These are phyloP conservation scores for Dendrocalamus latiflorus DNA, from an alignment of 202 grass and related monocot species.

Conservation along the genomic window DNA sequence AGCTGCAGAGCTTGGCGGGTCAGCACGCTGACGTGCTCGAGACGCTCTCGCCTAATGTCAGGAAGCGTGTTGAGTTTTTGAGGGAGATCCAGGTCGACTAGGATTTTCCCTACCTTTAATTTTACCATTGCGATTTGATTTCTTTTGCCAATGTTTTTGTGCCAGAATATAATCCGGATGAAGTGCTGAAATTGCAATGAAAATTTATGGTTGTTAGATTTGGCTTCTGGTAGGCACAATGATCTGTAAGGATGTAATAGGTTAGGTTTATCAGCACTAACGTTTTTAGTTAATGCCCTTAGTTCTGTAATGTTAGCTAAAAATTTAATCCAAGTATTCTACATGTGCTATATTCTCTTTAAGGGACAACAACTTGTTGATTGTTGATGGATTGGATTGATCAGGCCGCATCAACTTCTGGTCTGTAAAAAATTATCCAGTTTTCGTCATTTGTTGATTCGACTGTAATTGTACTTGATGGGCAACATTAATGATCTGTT, in stretches of 20 bases:
- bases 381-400: neutral
- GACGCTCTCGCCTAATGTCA: slow-evolving; percentile 72
- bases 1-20: slow-evolving; percentile 85
- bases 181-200: neutral
- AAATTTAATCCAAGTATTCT: neutral
- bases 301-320: neutral
- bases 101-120: neutral
- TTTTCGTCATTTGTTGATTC: neutral
- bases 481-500: neutral
- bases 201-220: neutral
- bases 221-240: neutral
- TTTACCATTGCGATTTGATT: neutral
- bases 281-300: neutral
- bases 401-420: neutral
- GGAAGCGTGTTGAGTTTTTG: slow-evolving; percentile 79
- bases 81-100: slow-evolving; percentile 69
- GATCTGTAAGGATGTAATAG: neutral
- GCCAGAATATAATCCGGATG: neutral
- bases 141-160: neutral
- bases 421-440: neutral
- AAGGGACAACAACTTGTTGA: neutral
- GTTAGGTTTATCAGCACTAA: neutral
- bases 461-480: neutral
- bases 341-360: neutral
- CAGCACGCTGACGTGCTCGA: slow-evolving; percentile 66